Percentiles rank a stretch among this genome's conserved stretches.
phyloP scores from a whole-genome alignment of 805 yeast genomes.

The Starmerella stellata region DNA sequence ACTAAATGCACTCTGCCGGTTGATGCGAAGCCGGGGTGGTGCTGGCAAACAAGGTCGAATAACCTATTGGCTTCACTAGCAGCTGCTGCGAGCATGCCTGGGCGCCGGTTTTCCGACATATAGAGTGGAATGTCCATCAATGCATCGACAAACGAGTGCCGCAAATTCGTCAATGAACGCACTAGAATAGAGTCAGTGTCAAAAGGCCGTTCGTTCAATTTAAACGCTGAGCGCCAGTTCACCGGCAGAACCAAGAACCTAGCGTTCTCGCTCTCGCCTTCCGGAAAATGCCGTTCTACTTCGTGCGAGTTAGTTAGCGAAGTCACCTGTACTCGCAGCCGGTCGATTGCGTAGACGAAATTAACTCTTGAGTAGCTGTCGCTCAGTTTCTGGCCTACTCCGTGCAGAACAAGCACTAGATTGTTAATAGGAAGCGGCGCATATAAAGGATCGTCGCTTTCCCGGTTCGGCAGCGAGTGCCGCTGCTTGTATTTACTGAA shows the following conservation, averaged over 20 bases:
- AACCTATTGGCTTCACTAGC: slow-evolving; percentile 51
- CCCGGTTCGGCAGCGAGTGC: slow-evolving; percentile 18
- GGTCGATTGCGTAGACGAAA: slow-evolving; percentile 52
- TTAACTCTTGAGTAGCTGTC: slow-evolving; percentile 62
- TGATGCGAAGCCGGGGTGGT: slow-evolving; percentile 46
- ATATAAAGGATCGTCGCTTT: slow-evolving; percentile 17
- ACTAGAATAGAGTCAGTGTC: slow-evolving; percentile 43
- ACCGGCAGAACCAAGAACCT: slow-evolving; percentile 43
- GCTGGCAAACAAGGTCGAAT: slow-evolving; percentile 38
- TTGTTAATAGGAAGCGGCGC: slow-evolving; percentile 31
- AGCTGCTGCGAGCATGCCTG: slow-evolving; percentile 49
- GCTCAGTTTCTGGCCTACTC: slow-evolving; percentile 83
- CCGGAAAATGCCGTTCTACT: slow-evolving; percentile 12
- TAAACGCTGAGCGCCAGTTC: slow-evolving; percentile 62
- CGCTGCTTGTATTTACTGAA: slow-evolving; percentile 21
- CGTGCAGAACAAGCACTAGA: slow-evolving; percentile 72
- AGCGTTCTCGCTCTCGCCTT: slow-evolving; percentile 4
- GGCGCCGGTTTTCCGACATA: slow-evolving; percentile 47
- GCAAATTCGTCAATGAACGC: slow-evolving; percentile 55
- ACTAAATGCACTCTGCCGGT: slow-evolving; percentile 39
- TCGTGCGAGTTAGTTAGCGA: slow-evolving; percentile 16
- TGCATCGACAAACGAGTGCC: slow-evolving; percentile 70
- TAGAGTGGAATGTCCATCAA: slow-evolving; percentile 63
- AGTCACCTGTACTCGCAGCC: slow-evolving; percentile 22
- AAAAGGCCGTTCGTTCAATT: slow-evolving; percentile 16